Percentiles rank a stretch among this genome's conserved stretches.
Conservation (phyloP, 768 basidiomycete species). For the Arthromyces matolae region DNA sequence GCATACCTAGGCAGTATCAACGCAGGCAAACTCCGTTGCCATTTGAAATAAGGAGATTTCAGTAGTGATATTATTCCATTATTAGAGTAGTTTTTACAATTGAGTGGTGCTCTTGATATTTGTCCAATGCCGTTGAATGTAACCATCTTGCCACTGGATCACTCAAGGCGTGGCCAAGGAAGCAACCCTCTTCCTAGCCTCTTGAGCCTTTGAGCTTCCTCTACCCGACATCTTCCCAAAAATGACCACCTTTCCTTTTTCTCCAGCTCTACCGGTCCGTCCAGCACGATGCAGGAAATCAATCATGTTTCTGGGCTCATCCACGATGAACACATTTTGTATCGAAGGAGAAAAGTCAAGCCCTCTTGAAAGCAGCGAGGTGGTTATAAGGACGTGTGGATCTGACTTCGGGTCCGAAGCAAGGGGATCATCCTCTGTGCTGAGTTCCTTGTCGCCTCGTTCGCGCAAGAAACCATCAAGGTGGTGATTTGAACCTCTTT, state of each 20-base stretch:
- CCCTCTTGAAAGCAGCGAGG: constrained; percentile 86
- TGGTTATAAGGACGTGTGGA: constrained; percentile 79
- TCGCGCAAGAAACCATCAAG: constrained; percentile 68
- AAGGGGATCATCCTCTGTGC: constrained; percentile 6
- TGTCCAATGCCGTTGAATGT: neutral
- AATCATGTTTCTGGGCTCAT: constrained; percentile 84
- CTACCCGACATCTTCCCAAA: constrained; percentile 71
- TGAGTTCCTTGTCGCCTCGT: constrained; percentile 12
- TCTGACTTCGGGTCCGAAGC: constrained; percentile 29
- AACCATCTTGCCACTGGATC: neutral
- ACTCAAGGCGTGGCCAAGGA: constrained; percentile 28
- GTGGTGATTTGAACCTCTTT: constrained; percentile 69
- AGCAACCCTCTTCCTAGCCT: constrained; percentile 48
- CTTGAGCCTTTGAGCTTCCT: constrained; percentile 49
- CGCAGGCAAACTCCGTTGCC: too few relatives aligned
- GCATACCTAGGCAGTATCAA: too few relatives aligned
- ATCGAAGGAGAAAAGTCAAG: constrained; percentile 81
- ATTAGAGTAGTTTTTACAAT: neutral
- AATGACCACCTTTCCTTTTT: constrained; percentile 66
- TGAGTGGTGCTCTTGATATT: neutral
- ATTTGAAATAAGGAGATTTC: too few relatives aligned
- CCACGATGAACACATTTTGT: constrained; percentile 81
- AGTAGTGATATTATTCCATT: too few relatives aligned
- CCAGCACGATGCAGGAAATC: constrained; percentile 94
- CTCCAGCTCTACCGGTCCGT: constrained; percentile 72